These are phyloP conservation scores for Olyra latifolia DNA, from an alignment of 176 grass and related monocot genomes.

Conservation along the genomic window DNA sequence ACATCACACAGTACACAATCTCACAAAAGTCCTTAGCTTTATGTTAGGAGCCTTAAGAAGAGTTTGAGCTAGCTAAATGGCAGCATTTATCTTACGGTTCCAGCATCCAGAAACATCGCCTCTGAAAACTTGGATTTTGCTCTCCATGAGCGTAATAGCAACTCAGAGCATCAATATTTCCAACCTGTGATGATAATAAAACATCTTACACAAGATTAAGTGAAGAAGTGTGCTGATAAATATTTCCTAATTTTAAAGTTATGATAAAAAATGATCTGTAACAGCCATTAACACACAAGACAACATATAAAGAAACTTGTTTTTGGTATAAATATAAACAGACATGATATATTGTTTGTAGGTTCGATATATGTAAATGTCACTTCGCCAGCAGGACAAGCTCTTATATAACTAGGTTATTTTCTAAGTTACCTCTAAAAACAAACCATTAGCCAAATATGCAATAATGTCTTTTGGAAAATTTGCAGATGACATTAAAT, in stretches of 20 bases:
- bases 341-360: neutral
- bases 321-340: constrained; percentile 7
- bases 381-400: neutral
- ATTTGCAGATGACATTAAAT: neutral
- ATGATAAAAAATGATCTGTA: constrained; percentile 11
- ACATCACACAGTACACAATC: neutral
- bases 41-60: neutral
- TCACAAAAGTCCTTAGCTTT: neutral
- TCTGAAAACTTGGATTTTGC: constrained; percentile 88
- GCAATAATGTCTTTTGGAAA: neutral
- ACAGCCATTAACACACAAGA: neutral
- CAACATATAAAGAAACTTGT: neutral
- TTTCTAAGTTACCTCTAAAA: neutral
- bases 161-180: constrained; percentile 88
- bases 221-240: constrained; percentile 17
- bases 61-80: constrained; percentile 25
- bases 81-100: constrained; percentile 68
- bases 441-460: neutral
- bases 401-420: neutral
- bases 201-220: constrained; percentile 24
- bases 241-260: neutral
- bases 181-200: constrained; percentile 57
- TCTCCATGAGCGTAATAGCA: constrained; percentile 98
- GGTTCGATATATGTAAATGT: neutral
- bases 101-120: constrained; percentile 93